A percentile compares a stretch with the other conserved stretches of the same genome.
These are phyloP conservation scores for Leishmania major DNA, from an alignment of 208 protist species.

Conservation along the genomic window DNA sequence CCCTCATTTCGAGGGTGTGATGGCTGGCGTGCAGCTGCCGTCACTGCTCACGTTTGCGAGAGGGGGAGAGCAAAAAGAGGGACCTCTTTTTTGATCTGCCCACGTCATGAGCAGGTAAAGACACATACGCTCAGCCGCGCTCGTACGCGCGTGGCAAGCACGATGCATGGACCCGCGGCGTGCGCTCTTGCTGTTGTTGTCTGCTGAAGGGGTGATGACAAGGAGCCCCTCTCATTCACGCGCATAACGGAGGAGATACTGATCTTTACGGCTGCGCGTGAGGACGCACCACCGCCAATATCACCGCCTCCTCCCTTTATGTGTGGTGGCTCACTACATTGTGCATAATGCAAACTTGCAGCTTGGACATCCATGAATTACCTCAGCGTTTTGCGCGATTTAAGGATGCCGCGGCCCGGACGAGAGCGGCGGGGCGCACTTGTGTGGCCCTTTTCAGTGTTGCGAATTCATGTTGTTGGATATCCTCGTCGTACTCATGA, in stretches of 20 bases:
- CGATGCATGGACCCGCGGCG: neutral
- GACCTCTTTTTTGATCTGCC: neutral
- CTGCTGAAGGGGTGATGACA: neutral
- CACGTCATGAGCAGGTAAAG: neutral
- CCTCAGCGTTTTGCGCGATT: too few species aligned
- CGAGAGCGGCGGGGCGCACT: too few species aligned
- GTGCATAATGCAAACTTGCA: neutral
- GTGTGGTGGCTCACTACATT: neutral
- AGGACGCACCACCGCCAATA: neutral
- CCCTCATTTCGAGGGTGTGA: neutral
- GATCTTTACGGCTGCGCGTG: neutral
- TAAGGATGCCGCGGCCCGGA: neutral
- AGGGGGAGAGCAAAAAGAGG: neutral
- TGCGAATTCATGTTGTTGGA: neutral
- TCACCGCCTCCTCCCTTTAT: neutral
- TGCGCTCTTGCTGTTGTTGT: neutral
- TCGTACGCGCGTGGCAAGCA: neutral
- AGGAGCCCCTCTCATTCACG: neutral
- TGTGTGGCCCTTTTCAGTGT: neutral
- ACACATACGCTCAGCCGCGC: neutral
- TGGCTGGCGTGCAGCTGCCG: neutral
- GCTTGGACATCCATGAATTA: neutral
- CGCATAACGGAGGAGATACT: neutral
- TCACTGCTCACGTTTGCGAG: neutral
- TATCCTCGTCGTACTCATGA: neutral